These are phyloP conservation scores for Sugiyamaella marilandica DNA, from an alignment of 805 yeast genomes.

Conservation along the genomic window DNA sequence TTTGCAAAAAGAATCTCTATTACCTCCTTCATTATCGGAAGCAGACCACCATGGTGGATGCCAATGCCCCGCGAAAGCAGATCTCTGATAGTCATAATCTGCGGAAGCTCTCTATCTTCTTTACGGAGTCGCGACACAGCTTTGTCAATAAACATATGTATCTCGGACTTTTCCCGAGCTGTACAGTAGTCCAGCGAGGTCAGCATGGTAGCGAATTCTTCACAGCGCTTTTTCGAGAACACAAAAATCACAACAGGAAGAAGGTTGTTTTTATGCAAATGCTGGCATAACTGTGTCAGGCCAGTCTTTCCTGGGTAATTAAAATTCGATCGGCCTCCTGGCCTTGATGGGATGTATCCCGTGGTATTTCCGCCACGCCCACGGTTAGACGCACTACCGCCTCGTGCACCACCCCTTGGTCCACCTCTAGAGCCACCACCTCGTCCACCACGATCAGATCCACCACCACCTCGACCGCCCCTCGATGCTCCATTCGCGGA, in stretches of 20 bases:
- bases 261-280: slow-evolving; percentile 59
- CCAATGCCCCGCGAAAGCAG: slow-evolving; percentile 88
- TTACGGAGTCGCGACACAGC: slow-evolving; percentile 82
- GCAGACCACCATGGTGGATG: slow-evolving; percentile 89
- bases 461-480: slow-evolving; percentile 34
- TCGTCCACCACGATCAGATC: slow-evolving; percentile 30
- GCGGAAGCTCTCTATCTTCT: slow-evolving; percentile 92
- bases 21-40: slow-evolving; percentile 89
- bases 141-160: slow-evolving; percentile 87
- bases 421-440: slow-evolving; percentile 32
- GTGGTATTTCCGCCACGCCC: slow-evolving; percentile 22
- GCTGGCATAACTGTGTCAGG: slow-evolving; percentile 70
- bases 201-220: slow-evolving; percentile 81
- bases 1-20: slow-evolving; percentile 88
- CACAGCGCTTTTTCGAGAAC: slow-evolving; percentile 89
- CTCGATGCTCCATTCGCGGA: slow-evolving; percentile 38
- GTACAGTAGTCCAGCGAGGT: slow-evolving; percentile 71
- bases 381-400: slow-evolving; percentile 33
- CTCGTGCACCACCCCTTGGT: slow-evolving; percentile 31
- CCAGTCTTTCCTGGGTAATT: slow-evolving; percentile 69
- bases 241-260: slow-evolving; percentile 92
- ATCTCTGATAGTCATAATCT: slow-evolving; percentile 76
- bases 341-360: not conserved
- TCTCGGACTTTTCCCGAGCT: slow-evolving; percentile 82
- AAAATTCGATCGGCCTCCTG: slow-evolving; percentile 11